Percentiles rank a stretch among this genome's conserved stretches.
phyloP scores from a whole-genome alignment of 345 rosid genomes.

The Camelina hispida region DNA sequence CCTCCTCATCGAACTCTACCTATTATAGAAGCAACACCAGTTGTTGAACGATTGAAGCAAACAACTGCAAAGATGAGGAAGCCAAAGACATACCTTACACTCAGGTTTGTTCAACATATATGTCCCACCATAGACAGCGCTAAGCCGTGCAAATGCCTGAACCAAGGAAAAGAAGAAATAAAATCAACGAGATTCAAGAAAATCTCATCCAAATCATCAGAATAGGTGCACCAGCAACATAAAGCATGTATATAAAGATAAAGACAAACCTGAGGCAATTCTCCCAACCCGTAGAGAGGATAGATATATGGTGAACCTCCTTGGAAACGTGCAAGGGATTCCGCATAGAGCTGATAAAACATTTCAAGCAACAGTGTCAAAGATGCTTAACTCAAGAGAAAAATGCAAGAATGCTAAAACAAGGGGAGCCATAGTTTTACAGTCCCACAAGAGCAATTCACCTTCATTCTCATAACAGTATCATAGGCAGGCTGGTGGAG shows the following conservation, averaged over 20 bases:
- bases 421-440: background rate
- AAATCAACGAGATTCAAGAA: slow-evolving; percentile 48
- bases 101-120: slow-evolving; percentile 97
- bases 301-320: slow-evolving; percentile 98
- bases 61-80: slow-evolving; percentile 17
- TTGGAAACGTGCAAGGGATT: slow-evolving; percentile 96
- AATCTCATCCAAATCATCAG: background rate
- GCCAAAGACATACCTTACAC: slow-evolving; percentile 67
- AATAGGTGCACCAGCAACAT: slow-evolving; percentile 18
- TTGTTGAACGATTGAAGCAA: slow-evolving; percentile 7
- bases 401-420: background rate
- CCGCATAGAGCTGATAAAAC: slow-evolving; percentile 74
- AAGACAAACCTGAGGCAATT: slow-evolving; percentile 84
- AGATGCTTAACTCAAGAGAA: slow-evolving; percentile 3
- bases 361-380: slow-evolving; percentile 33
- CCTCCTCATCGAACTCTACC: slow-evolving; percentile 91
- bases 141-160: slow-evolving; percentile 97
- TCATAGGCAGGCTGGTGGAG: slow-evolving; percentile 90
- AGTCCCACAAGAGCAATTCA: slow-evolving; percentile 34
- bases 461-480: slow-evolving; percentile 98
- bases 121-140: slow-evolving; percentile 98
- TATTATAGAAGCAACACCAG: slow-evolving; percentile 39
- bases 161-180: slow-evolving; percentile 15
- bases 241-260: slow-evolving; percentile 1
- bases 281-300: slow-evolving; percentile 96